These are phyloP conservation scores for Agapanthus africanus DNA, from an alignment of 106 monocot species.

Conservation along the genomic window DNA sequence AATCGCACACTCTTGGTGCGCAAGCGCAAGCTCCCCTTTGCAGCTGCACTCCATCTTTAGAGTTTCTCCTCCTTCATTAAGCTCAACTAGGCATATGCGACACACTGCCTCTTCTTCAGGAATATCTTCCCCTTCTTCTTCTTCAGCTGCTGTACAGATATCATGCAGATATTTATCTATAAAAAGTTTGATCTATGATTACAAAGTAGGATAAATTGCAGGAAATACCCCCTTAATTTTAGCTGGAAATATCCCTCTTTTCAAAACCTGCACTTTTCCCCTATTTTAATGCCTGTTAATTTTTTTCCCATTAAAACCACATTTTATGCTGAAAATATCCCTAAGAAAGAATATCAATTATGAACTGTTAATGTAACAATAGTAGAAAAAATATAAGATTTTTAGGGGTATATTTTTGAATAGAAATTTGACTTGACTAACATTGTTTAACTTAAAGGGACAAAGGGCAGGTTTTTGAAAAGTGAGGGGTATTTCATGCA, in stretches of 20 bases:
- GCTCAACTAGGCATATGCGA: slow-evolving; percentile 89
- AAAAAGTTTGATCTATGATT: background rate
- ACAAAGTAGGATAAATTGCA: background rate
- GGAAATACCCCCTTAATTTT: background rate
- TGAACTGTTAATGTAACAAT: too few relatives aligned
- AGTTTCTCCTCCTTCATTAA: slow-evolving; percentile 86
- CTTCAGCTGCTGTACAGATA: slow-evolving; percentile 35
- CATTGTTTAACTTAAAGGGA: background rate
- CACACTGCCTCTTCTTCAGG: slow-evolving; percentile 96
- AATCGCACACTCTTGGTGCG: slow-evolving; percentile 91
- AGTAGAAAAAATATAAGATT: too few relatives aligned
- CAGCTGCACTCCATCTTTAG: slow-evolving; percentile 97
- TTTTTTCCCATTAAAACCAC: background rate
- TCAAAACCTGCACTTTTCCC: too few relatives aligned
- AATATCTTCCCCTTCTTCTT: slow-evolving; percentile 81
- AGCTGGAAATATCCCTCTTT: too few relatives aligned
- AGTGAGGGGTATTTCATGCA: background rate
- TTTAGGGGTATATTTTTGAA: background rate
- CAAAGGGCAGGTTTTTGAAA: background rate
- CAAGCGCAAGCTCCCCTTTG: slow-evolving; percentile 97
- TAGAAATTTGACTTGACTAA: too few relatives aligned
- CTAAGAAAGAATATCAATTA: too few relatives aligned
- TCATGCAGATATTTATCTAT: background rate
- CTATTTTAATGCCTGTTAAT: too few relatives aligned
- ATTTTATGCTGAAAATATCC: background rate